Evolutionary conservation across 306 rosid species (phyloP).

Genomic region (Luffa aegyptiaca): DNA sequence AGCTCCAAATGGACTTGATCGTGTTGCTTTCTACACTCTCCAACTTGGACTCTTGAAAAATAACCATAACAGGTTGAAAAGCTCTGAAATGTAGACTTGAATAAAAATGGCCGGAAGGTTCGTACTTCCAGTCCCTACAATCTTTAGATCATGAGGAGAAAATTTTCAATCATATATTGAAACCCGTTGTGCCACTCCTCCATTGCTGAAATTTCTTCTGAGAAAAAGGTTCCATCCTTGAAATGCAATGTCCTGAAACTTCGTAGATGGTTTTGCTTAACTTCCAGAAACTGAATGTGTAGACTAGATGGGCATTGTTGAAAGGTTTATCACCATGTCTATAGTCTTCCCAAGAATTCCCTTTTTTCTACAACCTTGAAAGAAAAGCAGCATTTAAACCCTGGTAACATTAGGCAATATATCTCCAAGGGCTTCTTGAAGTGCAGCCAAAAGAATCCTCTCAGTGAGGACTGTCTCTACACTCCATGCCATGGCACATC

Average conservation of each 20-base stretch:
- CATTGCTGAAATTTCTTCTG: neutral
- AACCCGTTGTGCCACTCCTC: neutral
- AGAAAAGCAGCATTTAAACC: neutral
- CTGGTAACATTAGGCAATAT: neutral
- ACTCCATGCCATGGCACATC: neutral
- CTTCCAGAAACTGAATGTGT: neutral
- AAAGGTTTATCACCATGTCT: neutral
- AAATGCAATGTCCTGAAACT: neutral
- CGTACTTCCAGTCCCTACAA: neutral
- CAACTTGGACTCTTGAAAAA: neutral
- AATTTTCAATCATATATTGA: neutral
- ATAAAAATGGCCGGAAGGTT: neutral
- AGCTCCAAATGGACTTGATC: neutral
- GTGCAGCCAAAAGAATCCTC: neutral
- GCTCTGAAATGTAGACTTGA: neutral
- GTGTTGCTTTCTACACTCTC: neutral
- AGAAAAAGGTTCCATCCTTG: neutral
- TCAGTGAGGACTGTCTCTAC: neutral
- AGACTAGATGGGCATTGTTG: neutral
- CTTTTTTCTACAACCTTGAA: neutral
- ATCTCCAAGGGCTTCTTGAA: neutral
- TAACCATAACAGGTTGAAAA: neutral
- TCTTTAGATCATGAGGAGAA: neutral
- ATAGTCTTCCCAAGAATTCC: neutral
- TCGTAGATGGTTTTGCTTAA: neutral